Evolutionary conservation across 2,329 filamentous ascomycete genomes (phyloP).

Genomic region (Xylaria polymorpha): DNA sequence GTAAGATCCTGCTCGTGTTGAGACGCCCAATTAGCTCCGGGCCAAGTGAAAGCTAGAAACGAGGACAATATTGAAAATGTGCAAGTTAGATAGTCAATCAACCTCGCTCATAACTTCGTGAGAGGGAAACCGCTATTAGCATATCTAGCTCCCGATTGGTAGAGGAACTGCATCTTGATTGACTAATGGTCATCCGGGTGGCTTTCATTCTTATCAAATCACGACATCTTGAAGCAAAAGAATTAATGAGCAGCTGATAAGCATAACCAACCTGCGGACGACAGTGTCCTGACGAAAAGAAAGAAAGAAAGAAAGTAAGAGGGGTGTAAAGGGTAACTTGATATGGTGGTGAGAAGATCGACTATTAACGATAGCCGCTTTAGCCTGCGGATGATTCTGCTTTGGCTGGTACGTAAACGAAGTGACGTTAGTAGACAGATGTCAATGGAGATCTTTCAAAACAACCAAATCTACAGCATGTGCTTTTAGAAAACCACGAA

Average conservation of each 20-base stretch:
- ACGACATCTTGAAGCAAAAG: background rate
- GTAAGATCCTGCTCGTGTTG: background rate
- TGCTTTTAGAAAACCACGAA: background rate
- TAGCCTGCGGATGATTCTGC: constrained; percentile 2
- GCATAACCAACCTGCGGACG: background rate
- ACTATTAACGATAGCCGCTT: constrained; percentile 2
- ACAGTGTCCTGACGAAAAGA: background rate
- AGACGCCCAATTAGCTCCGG: background rate
- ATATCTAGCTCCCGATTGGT: background rate
- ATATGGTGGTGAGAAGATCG: constrained; percentile 3
- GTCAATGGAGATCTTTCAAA: background rate
- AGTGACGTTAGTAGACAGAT: background rate
- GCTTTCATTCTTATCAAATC: background rate
- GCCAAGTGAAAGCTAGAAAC: background rate
- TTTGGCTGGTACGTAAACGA: background rate
- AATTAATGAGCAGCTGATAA: background rate
- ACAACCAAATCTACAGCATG: background rate
- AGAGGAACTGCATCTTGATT: background rate
- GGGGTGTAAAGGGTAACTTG: background rate
- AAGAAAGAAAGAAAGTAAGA: background rate
- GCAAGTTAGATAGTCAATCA: background rate
- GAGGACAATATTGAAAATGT: background rate
- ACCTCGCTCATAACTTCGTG: background rate
- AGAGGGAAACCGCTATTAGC: background rate
- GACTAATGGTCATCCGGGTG: background rate